These are phyloP conservation scores for Apiosordaria backusii DNA, from an alignment of 495 filamentous ascomycete genomes.

Conservation along the genomic window DNA sequence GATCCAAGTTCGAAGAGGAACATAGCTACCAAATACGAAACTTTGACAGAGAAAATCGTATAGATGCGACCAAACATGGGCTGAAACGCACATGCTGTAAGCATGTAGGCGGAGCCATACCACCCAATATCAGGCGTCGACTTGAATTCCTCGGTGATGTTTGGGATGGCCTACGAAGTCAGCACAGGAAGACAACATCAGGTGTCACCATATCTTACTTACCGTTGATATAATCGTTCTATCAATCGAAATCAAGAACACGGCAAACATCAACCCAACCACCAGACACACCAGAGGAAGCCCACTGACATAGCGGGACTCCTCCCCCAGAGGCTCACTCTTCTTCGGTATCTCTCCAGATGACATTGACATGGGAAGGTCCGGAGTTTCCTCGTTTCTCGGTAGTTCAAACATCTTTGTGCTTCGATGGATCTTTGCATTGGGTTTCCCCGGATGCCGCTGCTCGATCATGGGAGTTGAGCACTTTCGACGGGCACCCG, in stretches of 20 bases:
- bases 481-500: conserved; percentile 12
- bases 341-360: not conserved
- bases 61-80: conserved; percentile 53
- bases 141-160: conserved; percentile 46
- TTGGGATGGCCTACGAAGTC: conserved; percentile 26
- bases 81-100: conserved; percentile 43
- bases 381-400: not conserved
- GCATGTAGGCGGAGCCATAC: conserved; percentile 55
- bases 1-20: conserved; percentile 52
- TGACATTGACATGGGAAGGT: not conserved
- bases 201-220: conserved; percentile 8
- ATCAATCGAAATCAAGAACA: conserved; percentile 43
- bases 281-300: conserved; percentile 31
- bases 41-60: conserved; percentile 44
- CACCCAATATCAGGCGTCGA: conserved; percentile 51
- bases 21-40: conserved; percentile 40
- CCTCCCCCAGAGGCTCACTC: conserved; percentile 14
- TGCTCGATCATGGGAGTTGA: conserved; percentile 31
- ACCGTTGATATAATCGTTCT: conserved; percentile 45
- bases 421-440: conserved; percentile 14
- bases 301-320: conserved; percentile 27
- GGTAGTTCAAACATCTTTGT: conserved; percentile 12
- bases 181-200: conserved; percentile 4
- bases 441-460: conserved; percentile 31
- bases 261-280: conserved; percentile 36